Evolutionary conservation across 345 rosid genomes (phyloP), one percentile per base, ranked within the genome.

Genomic region (Sonneratia alba): DNA sequence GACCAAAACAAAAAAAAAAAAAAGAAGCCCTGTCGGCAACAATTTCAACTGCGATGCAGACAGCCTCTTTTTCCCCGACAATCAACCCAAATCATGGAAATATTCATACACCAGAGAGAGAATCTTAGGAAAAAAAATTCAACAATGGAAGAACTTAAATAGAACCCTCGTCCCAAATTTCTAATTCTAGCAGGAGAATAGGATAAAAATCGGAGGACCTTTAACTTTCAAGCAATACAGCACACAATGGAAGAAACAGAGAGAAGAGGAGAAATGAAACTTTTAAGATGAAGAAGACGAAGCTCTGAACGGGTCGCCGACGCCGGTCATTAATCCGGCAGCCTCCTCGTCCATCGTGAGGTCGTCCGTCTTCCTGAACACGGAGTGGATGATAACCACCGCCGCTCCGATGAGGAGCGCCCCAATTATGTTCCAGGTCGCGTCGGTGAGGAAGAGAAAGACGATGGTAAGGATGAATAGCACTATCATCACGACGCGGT

Each of bases 371-470:
- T 37, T 73, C 70, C 85, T 84, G 68, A 87, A 75, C 55, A 64
- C 75, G 48, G 83, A 83, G 73, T 92, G 97, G 18, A 71, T 77
- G 73, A 81, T 49, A 71, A 81, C 79, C 47, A 85, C 79, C 61
- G 66, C 78, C 32, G 71, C 55, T 69, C 88, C 87, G 4, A 85
- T 45, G 9, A 75, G 82, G 37, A 86, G 49, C 43, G 88, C 88
- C 9, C 69, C 59, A 12, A 85, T 38, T 15, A 90, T 73, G 73
- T 85, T 80, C 5, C 66, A 51, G 0, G 90, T 87, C 21, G 83
- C 73, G 7, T 71, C 77, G 4, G 59, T 63, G 7, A 89, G 92
- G 45, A 80, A 53, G 36, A 87, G 76, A 66, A 75, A 38, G 4
- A 77, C 47, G 15, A 88, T 19, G 1, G 94, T 90, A 7, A 57